phyloP scores from a whole-genome alignment of 2,329 filamentous ascomycete genomes.

The Aspergillus arachidicola region DNA sequence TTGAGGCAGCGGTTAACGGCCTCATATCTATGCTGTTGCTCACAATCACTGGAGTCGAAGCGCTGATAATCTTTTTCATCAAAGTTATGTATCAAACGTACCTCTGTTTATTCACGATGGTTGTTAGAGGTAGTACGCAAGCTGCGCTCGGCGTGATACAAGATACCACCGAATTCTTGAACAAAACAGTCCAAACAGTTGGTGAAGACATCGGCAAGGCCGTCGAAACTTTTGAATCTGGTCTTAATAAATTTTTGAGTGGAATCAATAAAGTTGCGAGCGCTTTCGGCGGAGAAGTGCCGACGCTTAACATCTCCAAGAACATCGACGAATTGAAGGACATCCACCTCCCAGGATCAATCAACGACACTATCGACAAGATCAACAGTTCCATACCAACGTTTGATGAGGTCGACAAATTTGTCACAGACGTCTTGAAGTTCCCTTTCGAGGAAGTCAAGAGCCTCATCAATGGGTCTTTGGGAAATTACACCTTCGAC shows the following conservation, averaged over 20 bases:
- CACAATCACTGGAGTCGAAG: slow-evolving; percentile 79
- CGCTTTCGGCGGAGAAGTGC: slow-evolving; percentile 50
- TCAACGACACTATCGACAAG: slow-evolving; percentile 69
- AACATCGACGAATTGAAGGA: slow-evolving; percentile 68
- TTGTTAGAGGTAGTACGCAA: slow-evolving; percentile 76
- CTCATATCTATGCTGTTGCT: slow-evolving; percentile 79
- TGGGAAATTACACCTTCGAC: slow-evolving; percentile 77
- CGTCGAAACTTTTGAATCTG: slow-evolving; percentile 55
- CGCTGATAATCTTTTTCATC: slow-evolving; percentile 88
- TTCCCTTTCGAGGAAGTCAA: slow-evolving; percentile 82
- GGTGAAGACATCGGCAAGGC: slow-evolving; percentile 49
- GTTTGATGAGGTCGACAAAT: slow-evolving; percentile 80
- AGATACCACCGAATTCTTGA: slow-evolving; percentile 62
- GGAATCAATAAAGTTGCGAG: slow-evolving; percentile 61
- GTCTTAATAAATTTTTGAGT: slow-evolving; percentile 54
- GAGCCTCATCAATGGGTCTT: slow-evolving; percentile 68
- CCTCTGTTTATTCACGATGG: slow-evolving; percentile 82
- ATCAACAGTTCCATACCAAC: slow-evolving; percentile 79
- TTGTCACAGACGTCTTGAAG: slow-evolving; percentile 73
- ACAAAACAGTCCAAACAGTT: slow-evolving; percentile 54
- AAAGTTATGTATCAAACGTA: slow-evolving; percentile 90
- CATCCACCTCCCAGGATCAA: slow-evolving; percentile 68
- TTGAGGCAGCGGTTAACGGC: slow-evolving; percentile 78
- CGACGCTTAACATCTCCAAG: slow-evolving; percentile 65
- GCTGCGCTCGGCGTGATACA: slow-evolving; percentile 65